These are phyloP conservation scores for Cyclanthera cordifolia DNA, from an alignment of 306 rosid species.

Conservation along the genomic window DNA sequence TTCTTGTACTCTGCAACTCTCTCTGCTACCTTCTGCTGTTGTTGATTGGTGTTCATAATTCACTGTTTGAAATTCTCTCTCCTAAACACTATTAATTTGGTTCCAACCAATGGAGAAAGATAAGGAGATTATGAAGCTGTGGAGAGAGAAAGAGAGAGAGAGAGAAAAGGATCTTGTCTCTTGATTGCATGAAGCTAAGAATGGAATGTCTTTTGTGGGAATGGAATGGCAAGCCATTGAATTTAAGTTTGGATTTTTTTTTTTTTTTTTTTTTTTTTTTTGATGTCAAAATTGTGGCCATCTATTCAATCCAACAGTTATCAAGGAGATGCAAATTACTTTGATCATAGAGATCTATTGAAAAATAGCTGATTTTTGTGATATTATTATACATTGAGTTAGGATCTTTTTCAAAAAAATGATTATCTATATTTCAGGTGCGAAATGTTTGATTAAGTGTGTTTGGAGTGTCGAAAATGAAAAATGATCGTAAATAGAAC, in stretches of 20 bases:
- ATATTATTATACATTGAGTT: too few relatives aligned
- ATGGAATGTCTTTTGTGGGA: constrained; percentile 33
- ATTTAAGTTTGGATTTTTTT: constrained; percentile 12
- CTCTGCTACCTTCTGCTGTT: constrained; percentile 28
- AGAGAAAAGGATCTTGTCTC: constrained; percentile 25
- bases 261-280: background rate
- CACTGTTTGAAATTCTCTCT: background rate
- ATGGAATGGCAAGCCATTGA: constrained; percentile 20
- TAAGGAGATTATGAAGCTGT: constrained; percentile 36
- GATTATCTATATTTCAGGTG: too few relatives aligned
- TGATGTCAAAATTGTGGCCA: constrained; percentile 30
- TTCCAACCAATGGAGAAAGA: constrained; percentile 21
- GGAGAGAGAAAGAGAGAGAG: constrained; percentile 20
- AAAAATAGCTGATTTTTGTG: background rate
- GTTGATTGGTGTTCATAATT: constrained; percentile 23
- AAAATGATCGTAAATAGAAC: too few relatives aligned
- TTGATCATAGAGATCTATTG: constrained; percentile 1
- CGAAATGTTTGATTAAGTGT: too few relatives aligned
- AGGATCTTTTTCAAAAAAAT: too few relatives aligned
- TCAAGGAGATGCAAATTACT: background rate
- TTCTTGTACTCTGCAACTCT: constrained; percentile 15
- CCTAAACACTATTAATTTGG: background rate
- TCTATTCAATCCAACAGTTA: constrained; percentile 44
- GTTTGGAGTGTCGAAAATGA: too few relatives aligned
- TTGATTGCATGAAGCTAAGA: constrained; percentile 28